phyloP scores from a whole-genome alignment of 1,284 basidiomycete species.

The Sutorius eximius region DNA sequence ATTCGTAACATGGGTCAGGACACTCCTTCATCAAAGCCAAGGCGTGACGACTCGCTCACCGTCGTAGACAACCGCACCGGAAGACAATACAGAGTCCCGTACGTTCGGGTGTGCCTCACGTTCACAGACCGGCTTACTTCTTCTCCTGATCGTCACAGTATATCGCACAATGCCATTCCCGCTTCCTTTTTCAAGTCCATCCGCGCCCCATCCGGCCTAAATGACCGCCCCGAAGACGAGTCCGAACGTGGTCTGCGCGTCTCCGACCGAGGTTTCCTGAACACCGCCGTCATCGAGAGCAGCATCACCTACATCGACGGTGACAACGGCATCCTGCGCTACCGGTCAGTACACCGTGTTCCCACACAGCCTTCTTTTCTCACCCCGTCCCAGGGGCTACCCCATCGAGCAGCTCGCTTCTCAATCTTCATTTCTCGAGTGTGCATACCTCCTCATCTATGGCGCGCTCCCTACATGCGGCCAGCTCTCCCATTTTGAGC shows the following conservation, averaged over 20 bases:
- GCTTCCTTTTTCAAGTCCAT: constrained; percentile 83
- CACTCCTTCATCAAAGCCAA: constrained; percentile 15
- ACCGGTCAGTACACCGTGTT: constrained; percentile 60
- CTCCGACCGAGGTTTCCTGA: constrained; percentile 79
- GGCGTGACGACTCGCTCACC: constrained; percentile 51
- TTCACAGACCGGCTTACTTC: background rate
- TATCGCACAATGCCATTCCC: constrained; percentile 71
- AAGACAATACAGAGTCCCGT: constrained; percentile 75
- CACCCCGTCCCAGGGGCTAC: constrained; percentile 64
- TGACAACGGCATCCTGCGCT: constrained; percentile 75
- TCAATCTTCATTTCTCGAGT: constrained; percentile 77
- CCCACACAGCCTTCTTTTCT: background rate
- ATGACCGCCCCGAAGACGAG: constrained; percentile 80
- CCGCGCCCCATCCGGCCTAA: constrained; percentile 52
- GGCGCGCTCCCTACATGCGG: constrained; percentile 71
- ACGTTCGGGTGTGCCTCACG: constrained; percentile 30
- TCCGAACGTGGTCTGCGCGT: constrained; percentile 76
- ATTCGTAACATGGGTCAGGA: constrained; percentile 29
- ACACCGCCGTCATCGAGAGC: constrained; percentile 82
- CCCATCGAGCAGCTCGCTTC: constrained; percentile 87
- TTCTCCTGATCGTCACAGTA: constrained; percentile 44
- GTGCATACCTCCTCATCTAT: constrained; percentile 84
- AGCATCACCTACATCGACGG: constrained; percentile 89
- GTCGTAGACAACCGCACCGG: constrained; percentile 85
- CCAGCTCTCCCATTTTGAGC: constrained; percentile 65